A percentile compares a stretch with the other conserved stretches of the same genome.
Evolutionary conservation across 2,329 filamentous ascomycete genomes (phyloP).

Genomic region (Phaeosphaeriaceae sp.): DNA sequence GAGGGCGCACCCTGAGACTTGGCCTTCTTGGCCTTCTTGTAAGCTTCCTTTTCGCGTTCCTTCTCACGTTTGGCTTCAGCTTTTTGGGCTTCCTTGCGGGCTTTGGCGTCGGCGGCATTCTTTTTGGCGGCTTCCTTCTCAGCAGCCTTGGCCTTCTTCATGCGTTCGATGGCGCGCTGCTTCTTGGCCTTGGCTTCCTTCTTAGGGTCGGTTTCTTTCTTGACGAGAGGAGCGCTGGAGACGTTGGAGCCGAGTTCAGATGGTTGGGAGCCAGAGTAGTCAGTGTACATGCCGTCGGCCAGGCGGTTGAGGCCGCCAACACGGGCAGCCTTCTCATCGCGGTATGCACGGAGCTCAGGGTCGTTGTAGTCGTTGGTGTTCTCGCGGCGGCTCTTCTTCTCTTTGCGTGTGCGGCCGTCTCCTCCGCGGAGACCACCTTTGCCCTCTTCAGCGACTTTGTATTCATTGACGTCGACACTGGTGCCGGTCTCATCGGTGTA

Average conservation of each 20-base stretch:
- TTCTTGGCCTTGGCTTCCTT: constrained; percentile 49
- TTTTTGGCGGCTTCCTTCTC: constrained; percentile 47
- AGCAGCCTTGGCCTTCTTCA: constrained; percentile 53
- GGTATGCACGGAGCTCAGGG: constrained; percentile 79
- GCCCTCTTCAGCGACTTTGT: constrained; percentile 51
- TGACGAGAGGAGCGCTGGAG: constrained; percentile 54
- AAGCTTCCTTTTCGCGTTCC: constrained; percentile 41
- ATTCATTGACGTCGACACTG: constrained; percentile 52
- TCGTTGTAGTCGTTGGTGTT: constrained; percentile 62
- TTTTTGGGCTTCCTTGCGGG: constrained; percentile 52
- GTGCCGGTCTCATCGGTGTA: constrained; percentile 57
- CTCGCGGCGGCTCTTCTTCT: constrained; percentile 59
- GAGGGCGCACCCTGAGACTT: constrained; percentile 36
- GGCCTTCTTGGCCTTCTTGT: constrained; percentile 54
- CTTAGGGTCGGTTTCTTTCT: constrained; percentile 52
- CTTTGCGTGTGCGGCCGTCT: constrained; percentile 50
- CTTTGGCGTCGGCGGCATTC: constrained; percentile 51
- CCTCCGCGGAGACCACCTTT: constrained; percentile 53
- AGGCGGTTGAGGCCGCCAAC: constrained; percentile 90
- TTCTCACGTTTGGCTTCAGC: constrained; percentile 46
- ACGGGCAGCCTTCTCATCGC: constrained; percentile 82
- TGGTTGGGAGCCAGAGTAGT: constrained; percentile 73
- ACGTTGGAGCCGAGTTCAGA: constrained; percentile 64
- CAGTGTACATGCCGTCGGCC: constrained; percentile 80
- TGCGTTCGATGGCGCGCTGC: constrained; percentile 59